Evolutionary conservation across 352 stramenopile genomes (phyloP), one percentile per base, ranked within the genome.

Genomic region (Phytophthora capsici): DNA sequence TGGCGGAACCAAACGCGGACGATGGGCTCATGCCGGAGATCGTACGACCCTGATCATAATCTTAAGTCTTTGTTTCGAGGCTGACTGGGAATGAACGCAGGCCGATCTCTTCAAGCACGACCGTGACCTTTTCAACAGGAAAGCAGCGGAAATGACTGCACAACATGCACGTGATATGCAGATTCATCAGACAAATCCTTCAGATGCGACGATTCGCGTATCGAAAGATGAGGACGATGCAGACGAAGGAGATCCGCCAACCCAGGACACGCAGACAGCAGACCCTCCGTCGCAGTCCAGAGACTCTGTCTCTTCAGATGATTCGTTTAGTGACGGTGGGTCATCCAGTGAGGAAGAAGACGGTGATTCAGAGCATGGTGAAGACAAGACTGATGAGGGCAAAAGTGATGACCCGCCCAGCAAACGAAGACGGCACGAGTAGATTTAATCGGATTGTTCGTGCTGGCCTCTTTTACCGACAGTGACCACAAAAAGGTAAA

Each of bases 1-100:
- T 97, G 82, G 88, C 83, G 10, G 88, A 96, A 57, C 90, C 91
- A 8, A 97, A 97, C 62, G 88, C 89, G 7, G 90, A 97, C 57
- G 91, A 97, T 53, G 89, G 91, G 1, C 70, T 97, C 45, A 96
- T 97, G 87, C 84, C 91, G 1, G 91, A 97, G 14, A 95, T 94
- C 66, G 86, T 94, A 75, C 17, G 77, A 53, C 36, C n/a, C 5
- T 14, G 5, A 17, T 3, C 14, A n/a, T 41, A n/a, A n/a, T n/a
- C n/a, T n/a, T n/a, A n/a, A n/a, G n/a, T n/a, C 2, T 41, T 41
- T 41, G 9, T 41, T 20, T 10, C 36, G 36, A 16, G 14, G 28
- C 28, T 34, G 9, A 34, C 28, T 34, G 2, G 9, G 28, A 3
- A 14, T 34, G 28, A 34, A 34, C 28, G n/a, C 51, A 94, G 86